Percentiles rank a stretch among this genome's conserved stretches.
phyloP scores from a whole-genome alignment of 2,329 filamentous ascomycete species.

The Scorias spongiosa region DNA sequence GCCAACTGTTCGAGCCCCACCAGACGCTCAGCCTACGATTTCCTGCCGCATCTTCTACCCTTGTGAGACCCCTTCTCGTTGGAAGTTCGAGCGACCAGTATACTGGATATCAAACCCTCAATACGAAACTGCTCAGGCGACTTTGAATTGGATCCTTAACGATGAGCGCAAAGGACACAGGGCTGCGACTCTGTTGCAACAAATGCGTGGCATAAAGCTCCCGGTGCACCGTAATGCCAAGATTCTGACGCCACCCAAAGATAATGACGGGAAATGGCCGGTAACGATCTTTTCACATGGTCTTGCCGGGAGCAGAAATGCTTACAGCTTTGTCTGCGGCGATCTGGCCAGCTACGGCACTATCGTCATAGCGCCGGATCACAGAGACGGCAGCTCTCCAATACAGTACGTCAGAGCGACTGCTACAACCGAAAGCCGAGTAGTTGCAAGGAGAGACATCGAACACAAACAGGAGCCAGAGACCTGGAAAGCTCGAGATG shows the following conservation, averaged over 20 bases:
- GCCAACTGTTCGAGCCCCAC: conserved; percentile 39
- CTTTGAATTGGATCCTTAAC: conserved; percentile 60
- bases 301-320: conserved; percentile 63
- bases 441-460: conserved; percentile 30
- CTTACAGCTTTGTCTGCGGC: conserved; percentile 70
- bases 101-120: conserved; percentile 70
- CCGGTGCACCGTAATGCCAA: conserved; percentile 58
- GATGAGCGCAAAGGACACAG: conserved; percentile 26
- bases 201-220: conserved; percentile 59
- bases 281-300: conserved; percentile 79
- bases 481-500: conserved; percentile 51
- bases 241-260: conserved; percentile 35
- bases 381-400: conserved; percentile 66
- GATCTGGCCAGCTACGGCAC: conserved; percentile 69
- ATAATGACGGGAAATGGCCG: conserved; percentile 47
- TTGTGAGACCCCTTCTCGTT: conserved; percentile 27
- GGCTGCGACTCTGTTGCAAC: conserved; percentile 34
- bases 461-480: conserved; percentile 48
- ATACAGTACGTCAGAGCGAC: conserved; percentile 56
- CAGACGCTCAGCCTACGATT: conserved; percentile 49
- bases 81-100: conserved; percentile 41
- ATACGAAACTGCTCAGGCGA: conserved; percentile 56
- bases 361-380: conserved; percentile 67
- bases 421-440: conserved; percentile 23
- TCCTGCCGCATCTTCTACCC: conserved; percentile 77